Conservation (phyloP, 176 grass and related monocot genomes). For the Oryza rufipogon region DNA sequence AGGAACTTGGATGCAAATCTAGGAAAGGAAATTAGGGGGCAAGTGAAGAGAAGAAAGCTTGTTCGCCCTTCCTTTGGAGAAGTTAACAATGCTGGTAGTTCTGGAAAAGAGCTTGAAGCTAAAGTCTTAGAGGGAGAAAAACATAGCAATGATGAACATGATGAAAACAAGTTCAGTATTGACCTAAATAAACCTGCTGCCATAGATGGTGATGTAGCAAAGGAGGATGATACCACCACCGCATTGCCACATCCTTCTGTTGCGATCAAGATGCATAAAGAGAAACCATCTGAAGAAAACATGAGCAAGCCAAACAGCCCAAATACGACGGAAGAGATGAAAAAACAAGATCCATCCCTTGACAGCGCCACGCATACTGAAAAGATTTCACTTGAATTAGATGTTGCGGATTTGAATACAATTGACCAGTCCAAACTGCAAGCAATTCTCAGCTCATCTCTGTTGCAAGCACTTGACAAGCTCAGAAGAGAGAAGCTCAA, state of each 20-base stretch:
- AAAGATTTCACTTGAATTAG: slow-evolving; percentile 37
- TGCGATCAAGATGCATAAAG: slow-evolving; percentile 27
- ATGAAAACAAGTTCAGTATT: slow-evolving; percentile 36
- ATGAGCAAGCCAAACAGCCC: not conserved
- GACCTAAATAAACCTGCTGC: slow-evolving; percentile 48
- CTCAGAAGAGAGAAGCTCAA: slow-evolving; percentile 4
- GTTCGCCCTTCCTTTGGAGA: slow-evolving; percentile 61
- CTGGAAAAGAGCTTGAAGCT: slow-evolving; percentile 10
- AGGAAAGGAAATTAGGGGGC: slow-evolving; percentile 12
- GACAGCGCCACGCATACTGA: not conserved
- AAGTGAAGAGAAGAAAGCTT: slow-evolving; percentile 68
- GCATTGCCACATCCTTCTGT: not conserved
- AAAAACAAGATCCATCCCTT: slow-evolving; percentile 17
- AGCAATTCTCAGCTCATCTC: slow-evolving; percentile 17
- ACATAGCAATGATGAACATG: slow-evolving; percentile 10
- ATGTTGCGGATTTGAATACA: slow-evolving; percentile 18
- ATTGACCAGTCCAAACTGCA: slow-evolving; percentile 34
- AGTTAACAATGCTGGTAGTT: slow-evolving; percentile 22
- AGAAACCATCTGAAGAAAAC: slow-evolving; percentile 3
- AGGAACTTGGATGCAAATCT: slow-evolving; percentile 28
- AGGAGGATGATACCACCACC: slow-evolving; percentile 3
- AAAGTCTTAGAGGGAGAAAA: slow-evolving; percentile 4
- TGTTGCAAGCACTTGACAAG: slow-evolving; percentile 34
- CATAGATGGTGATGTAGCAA: not conserved
- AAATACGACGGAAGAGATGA: not conserved